These are phyloP conservation scores for Rhodosporidiobolus sp. DNA, from an alignment of 768 basidiomycete genomes.

Conservation along the genomic window DNA sequence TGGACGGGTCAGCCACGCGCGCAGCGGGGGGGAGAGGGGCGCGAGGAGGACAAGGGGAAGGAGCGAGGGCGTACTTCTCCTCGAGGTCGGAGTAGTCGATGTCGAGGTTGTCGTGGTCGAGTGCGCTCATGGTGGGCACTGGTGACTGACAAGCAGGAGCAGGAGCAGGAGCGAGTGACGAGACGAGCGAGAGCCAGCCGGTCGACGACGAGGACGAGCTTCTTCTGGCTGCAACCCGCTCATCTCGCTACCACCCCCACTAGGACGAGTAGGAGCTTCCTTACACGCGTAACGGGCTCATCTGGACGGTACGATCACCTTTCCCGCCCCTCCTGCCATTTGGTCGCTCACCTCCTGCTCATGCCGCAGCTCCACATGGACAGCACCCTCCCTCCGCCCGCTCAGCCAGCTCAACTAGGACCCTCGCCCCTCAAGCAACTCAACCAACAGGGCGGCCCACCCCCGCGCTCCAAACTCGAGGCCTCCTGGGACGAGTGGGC, in stretches of 20 bases:
- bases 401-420: background rate
- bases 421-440: slow-evolving; percentile 32
- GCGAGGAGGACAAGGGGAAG: background rate
- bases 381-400: background rate
- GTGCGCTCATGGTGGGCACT: background rate
- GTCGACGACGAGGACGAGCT: too few relatives aligned
- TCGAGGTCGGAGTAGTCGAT: slow-evolving; percentile 89
- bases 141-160: background rate
- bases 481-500: slow-evolving; percentile 17
- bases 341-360: background rate
- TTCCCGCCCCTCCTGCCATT: too few relatives aligned
- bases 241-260: too few relatives aligned
- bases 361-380: background rate
- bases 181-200: background rate
- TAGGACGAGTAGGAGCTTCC: too few relatives aligned
- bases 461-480: slow-evolving; percentile 7
- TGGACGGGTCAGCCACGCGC: slow-evolving; percentile 15
- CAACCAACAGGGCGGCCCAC: background rate
- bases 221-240: too few relatives aligned
- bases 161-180: background rate
- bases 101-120: slow-evolving; percentile 55
- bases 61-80: slow-evolving; percentile 58
- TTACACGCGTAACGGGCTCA: too few relatives aligned
- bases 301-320: too few relatives aligned
- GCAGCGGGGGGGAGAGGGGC: background rate